Base-by-base conservation (phyloP, 2,329 filamentous ascomycete genomes). In the Rhynchosporium graminicola region DNA sequence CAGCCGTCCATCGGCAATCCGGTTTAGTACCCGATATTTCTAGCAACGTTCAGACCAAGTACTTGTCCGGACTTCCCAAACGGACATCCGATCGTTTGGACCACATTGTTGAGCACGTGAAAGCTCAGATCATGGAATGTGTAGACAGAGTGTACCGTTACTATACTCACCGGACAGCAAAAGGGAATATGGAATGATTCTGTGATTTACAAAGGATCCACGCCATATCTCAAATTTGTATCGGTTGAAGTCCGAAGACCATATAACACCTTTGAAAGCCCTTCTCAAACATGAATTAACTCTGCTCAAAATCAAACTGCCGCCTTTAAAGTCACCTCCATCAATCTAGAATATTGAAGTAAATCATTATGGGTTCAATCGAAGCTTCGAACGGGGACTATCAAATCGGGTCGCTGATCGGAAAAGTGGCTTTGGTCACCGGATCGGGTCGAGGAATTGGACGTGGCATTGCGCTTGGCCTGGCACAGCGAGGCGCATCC, bases 391-490 rank as follows among this genome's bases (percentile, higher is more conserved):
- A 59, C 33, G 36, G 33, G 8, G 51, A 54, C 10, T 54, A 54
- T 29, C 51, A 54, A 20, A 48, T 50, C 45, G 56, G 56, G 9
- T 59, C 57, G 15, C 47, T 62, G n/a, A 40, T n/a, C 9, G 69
- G 70, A 71, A 95, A 95, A 76, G 85, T 95, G 51, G 90, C 89
- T 68, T 88, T 96, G 66, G 83, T 96, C 50, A 96, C 92, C 0
- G 92, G 92, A 50, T 91, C 91, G 52, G 92, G 89, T 5, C 82
- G 91, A 67, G 92, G 92, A 43, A 81, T 96, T 12, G 92, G 92
- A 26, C 80, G 76, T 7, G 76, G 76, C 45, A 76, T 79, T n/a
- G 74, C 76, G 3, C 70, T 72, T 42, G 76, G 71, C n/a, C 69
- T 72, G 20, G 76, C 76, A 5, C 72, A 76, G 65, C 75, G 76